These are phyloP conservation scores for Collybia mongolica DNA, from an alignment of 768 basidiomycete genomes.

Conservation along the genomic window DNA sequence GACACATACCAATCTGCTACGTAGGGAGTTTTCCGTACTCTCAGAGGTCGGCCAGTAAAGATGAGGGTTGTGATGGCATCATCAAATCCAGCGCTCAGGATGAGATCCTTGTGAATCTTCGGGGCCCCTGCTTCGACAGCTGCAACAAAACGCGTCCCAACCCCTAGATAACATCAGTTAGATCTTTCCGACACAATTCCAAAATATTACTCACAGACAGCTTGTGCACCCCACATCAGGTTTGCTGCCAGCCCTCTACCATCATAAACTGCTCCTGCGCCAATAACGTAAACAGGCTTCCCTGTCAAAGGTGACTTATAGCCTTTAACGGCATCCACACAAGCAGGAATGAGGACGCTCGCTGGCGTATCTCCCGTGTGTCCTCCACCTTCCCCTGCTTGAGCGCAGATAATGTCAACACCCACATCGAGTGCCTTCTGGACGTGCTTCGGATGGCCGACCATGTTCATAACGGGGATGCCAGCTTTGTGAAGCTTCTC, in stretches of 20 bases:
- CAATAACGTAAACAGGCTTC: constrained; percentile 82
- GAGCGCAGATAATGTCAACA: constrained; percentile 92
- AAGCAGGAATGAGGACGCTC: constrained; percentile 86
- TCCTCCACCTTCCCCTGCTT: constrained; percentile 90
- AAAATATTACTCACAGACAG: constrained; percentile 61
- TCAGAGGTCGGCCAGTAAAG: constrained; percentile 85
- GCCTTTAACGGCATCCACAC: constrained; percentile 81
- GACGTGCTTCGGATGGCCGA: constrained; percentile 93
- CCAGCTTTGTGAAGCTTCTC: constrained; percentile 82
- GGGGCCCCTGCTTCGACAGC: constrained; percentile 78
- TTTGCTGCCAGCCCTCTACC: constrained; percentile 87
- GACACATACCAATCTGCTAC: constrained; percentile 75
- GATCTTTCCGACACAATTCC: neutral
- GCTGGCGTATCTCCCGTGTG: constrained; percentile 85
- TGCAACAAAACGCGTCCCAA: constrained; percentile 88
- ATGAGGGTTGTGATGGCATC: constrained; percentile 86
- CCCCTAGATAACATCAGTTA: constrained; percentile 42
- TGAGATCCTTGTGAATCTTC: constrained; percentile 78
- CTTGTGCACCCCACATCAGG: constrained; percentile 86
- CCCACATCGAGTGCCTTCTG: constrained; percentile 78
- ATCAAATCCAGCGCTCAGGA: constrained; percentile 69
- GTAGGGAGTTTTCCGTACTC: constrained; percentile 83
- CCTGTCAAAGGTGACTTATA: constrained; percentile 79
- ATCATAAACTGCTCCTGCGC: constrained; percentile 90
- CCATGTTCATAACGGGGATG: constrained; percentile 93